Conservation (phyloP, 2,329 filamentous ascomycete species). For the Aureobasidium musti region DNA sequence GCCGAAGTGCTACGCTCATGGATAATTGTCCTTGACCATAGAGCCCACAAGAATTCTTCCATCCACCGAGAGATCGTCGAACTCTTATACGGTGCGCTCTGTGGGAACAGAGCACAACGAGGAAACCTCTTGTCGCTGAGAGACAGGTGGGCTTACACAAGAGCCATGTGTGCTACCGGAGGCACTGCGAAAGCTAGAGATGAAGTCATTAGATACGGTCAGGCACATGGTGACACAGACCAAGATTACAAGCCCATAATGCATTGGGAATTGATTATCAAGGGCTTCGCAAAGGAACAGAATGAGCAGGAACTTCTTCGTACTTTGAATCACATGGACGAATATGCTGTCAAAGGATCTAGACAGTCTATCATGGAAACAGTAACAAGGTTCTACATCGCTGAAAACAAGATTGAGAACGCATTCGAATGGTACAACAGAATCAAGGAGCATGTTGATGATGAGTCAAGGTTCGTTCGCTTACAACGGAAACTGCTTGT, state of each 20-base stretch:
- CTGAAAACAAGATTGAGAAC: slow-evolving; percentile 58
- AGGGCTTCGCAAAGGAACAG: slow-evolving; percentile 63
- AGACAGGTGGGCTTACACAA: background rate
- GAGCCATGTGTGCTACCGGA: background rate
- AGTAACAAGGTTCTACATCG: slow-evolving; percentile 61
- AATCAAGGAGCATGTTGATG: slow-evolving; percentile 48
- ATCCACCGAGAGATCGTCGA: background rate
- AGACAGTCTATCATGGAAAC: background rate
- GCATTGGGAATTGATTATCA: slow-evolving; percentile 42
- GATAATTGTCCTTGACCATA: background rate
- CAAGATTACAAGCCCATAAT: background rate
- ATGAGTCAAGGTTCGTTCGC: background rate
- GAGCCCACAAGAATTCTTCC: background rate
- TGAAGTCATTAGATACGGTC: background rate
- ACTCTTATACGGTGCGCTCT: background rate
- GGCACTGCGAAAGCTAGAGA: slow-evolving; percentile 16
- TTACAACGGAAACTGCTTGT: slow-evolving; percentile 12
- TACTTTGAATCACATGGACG: slow-evolving; percentile 57
- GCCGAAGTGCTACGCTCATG: background rate
- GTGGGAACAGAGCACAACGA: background rate
- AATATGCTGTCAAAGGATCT: slow-evolving; percentile 28
- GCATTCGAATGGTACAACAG: slow-evolving; percentile 69
- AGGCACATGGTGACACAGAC: no score
- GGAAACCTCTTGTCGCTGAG: no score
- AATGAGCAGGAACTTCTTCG: slow-evolving; percentile 60